phyloP scores from a whole-genome alignment of 2,329 filamentous ascomycete species.

The Beauveria caledonica region DNA sequence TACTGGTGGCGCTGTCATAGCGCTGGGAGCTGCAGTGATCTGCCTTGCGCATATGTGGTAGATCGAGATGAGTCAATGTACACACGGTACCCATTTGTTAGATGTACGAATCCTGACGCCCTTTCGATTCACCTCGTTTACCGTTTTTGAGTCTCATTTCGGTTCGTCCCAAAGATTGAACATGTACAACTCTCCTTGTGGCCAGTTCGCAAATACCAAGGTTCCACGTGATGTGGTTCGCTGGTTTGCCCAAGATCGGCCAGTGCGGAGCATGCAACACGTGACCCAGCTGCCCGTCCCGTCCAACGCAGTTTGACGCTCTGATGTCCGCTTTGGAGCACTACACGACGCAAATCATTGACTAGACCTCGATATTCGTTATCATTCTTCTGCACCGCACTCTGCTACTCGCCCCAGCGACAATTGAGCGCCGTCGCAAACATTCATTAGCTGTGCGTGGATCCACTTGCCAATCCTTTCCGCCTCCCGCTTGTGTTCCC shows the following conservation, averaged over 20 bases:
- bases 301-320: constrained; percentile 11
- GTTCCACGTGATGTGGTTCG: constrained; percentile 6
- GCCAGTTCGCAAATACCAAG: neutral
- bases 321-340: neutral
- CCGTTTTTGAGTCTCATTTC: no score
- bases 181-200: neutral
- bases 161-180: neutral
- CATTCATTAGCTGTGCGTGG: constrained; percentile 9
- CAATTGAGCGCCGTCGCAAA: neutral
- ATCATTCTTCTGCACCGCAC: constrained; percentile 7
- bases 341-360: constrained; percentile 11
- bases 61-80: neutral
- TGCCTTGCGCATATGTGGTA: neutral
- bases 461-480: neutral
- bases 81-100: neutral
- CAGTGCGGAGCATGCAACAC: constrained; percentile 11
- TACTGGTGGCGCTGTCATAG: neutral
- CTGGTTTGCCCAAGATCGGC: neutral
- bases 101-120: neutral
- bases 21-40: neutral
- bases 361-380: constrained; percentile 10
- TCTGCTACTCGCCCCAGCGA: neutral
- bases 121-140: neutral
- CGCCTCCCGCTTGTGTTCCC: constrained; percentile 2
- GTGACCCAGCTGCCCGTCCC: constrained; percentile 13